Evolutionary conservation across 805 yeast species (phyloP).

Genomic region (Yamadazyma endophytica): DNA sequence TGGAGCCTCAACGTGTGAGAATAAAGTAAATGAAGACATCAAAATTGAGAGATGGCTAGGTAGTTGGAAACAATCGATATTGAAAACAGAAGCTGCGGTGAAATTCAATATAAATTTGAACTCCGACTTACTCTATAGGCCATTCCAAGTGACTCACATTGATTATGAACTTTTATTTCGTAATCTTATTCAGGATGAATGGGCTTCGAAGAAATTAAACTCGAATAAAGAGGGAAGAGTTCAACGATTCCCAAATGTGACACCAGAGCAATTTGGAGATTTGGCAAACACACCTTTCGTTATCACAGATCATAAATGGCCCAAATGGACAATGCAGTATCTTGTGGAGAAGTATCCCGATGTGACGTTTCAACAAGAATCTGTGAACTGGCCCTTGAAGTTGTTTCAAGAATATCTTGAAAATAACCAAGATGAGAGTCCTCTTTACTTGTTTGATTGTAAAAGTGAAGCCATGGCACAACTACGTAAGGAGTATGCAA

Average conservation of each 20-base stretch:
- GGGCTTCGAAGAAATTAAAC: slow-evolving; percentile 20
- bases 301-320: slow-evolving; percentile 52
- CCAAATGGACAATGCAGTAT: slow-evolving; percentile 52
- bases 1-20: slow-evolving; percentile 6
- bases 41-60: slow-evolving; percentile 56
- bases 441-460: slow-evolving; percentile 83
- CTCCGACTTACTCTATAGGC: slow-evolving; percentile 77
- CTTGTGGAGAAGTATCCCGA: slow-evolving; percentile 53
- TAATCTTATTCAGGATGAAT: slow-evolving; percentile 47
- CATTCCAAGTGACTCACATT: slow-evolving; percentile 75
- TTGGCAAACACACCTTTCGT: slow-evolving; percentile 66
- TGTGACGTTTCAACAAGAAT: slow-evolving; percentile 74
- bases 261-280: slow-evolving; percentile 42
- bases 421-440: slow-evolving; percentile 72
- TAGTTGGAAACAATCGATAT: slow-evolving; percentile 69
- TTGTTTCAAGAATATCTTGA: slow-evolving; percentile 59
- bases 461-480: slow-evolving; percentile 61
- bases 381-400: slow-evolving; percentile 71
- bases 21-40: neutral
- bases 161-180: slow-evolving; percentile 50
- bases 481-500: slow-evolving; percentile 46
- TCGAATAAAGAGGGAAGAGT: slow-evolving; percentile 35
- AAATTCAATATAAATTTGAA: slow-evolving; percentile 47
- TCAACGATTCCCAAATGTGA: slow-evolving; percentile 51
- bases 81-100: slow-evolving; percentile 45